A percentile compares a stretch with the other conserved stretches of the same genome.
phyloP scores from a whole-genome alignment of 805 yeast species.

The Vanderwaltozyma yarrowii region DNA sequence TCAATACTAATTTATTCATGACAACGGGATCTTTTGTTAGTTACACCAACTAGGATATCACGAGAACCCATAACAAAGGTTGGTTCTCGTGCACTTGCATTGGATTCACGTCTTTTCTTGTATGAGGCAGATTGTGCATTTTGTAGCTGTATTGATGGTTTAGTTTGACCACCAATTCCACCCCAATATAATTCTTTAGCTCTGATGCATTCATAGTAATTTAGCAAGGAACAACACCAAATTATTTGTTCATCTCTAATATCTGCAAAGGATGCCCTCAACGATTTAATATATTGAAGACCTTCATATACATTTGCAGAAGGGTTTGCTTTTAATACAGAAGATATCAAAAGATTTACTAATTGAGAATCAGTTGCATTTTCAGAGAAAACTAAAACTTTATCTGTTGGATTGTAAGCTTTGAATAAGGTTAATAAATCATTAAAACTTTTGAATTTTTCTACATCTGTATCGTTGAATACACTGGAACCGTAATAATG shows the following conservation, averaged over 20 bases:
- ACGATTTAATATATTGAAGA: constrained; percentile 19
- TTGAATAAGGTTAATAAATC: constrained; percentile 23
- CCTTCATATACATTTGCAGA: constrained; percentile 18
- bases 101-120: neutral
- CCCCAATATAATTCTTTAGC: constrained; percentile 13
- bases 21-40: constrained; percentile 3
- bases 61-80: neutral
- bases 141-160: neutral
- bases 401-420: constrained; percentile 9
- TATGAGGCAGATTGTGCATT: neutral
- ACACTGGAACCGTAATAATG: constrained; percentile 6
- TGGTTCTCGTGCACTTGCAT: neutral
- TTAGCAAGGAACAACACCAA: constrained; percentile 18
- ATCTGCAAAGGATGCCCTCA: constrained; percentile 11
- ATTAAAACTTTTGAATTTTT: constrained; percentile 18
- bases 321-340: constrained; percentile 18
- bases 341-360: constrained; percentile 18
- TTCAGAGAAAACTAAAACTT: constrained; percentile 17
- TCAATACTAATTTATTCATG: too few species aligned
- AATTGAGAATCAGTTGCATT: constrained; percentile 22
- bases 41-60: neutral
- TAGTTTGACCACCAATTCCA: neutral
- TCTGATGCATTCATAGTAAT: constrained; percentile 16
- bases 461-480: constrained; percentile 10
- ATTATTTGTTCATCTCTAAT: constrained; percentile 14